A percentile compares a stretch with the other conserved stretches of the same genome.
Conservation (phyloP, 2,329 filamentous ascomycete species). For the Colletotrichum sublineola region DNA sequence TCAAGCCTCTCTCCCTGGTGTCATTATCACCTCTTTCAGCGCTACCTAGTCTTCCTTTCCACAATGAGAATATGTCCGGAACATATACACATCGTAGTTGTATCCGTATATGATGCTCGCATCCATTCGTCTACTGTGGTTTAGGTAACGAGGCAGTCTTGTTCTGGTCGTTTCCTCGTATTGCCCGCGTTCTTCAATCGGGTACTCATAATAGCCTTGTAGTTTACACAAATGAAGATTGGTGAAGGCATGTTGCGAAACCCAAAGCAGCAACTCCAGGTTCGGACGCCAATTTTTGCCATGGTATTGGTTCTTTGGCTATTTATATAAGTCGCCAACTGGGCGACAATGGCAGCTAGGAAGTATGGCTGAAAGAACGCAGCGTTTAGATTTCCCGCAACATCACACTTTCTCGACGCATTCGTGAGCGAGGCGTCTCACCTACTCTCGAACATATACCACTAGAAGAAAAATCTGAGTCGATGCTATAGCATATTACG, state of each 20-base stretch:
- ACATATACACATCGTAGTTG: neutral
- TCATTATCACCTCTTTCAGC: slow-evolving; percentile 4
- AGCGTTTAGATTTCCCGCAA: too few species aligned
- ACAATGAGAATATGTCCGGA: neutral
- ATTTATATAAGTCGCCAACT: neutral
- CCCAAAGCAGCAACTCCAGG: neutral
- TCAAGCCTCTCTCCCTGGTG: neutral
- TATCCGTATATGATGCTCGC: neutral
- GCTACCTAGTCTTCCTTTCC: neutral
- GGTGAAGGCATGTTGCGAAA: neutral
- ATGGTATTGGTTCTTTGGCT: neutral
- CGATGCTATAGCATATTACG: neutral
- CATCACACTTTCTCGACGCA: neutral
- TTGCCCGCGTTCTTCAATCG: neutral
- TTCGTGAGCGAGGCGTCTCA: neutral
- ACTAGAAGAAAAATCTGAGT: neutral
- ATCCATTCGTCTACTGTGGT: neutral
- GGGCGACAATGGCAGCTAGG: neutral
- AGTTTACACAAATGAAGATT: neutral
- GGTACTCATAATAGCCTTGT: neutral
- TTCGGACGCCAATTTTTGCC: too few species aligned
- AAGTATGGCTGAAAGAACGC: neutral
- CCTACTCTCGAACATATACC: too few species aligned
- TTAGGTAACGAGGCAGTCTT: neutral
- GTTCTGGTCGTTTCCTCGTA: neutral